Conservation (phyloP, 441 rosid species). For the Erysimum cheiri region DNA sequence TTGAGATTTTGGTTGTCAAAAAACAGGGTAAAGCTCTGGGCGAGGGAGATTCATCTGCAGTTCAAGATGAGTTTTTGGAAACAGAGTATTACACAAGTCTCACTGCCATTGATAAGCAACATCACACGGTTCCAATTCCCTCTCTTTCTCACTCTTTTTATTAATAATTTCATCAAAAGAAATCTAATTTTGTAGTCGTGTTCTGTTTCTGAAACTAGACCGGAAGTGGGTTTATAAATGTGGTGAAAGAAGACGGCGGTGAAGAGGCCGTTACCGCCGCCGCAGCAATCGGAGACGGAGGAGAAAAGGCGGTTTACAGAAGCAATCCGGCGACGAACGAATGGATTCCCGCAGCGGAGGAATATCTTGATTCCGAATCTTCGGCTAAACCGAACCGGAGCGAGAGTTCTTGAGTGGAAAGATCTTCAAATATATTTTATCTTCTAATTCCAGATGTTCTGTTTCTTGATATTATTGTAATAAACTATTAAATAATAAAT, state of each 20-base stretch:
- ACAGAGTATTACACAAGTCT: constrained; percentile 63
- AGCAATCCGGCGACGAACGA: constrained; percentile 80
- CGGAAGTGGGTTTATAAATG: constrained; percentile 71
- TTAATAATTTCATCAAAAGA: background rate
- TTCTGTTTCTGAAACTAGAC: constrained; percentile 50
- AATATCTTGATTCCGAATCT: constrained; percentile 43
- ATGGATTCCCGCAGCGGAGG: constrained; percentile 57
- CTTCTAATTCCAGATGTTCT: constrained; percentile 28
- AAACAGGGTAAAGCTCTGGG: constrained; percentile 45
- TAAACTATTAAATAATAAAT: background rate
- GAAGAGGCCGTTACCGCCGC: constrained; percentile 3
- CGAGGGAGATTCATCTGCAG: constrained; percentile 34
- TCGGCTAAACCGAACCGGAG: constrained; percentile 62
- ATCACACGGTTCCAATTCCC: constrained; percentile 55
- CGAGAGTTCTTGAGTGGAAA: constrained; percentile 52
- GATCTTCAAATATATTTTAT: constrained; percentile 5
- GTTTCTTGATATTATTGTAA: constrained; percentile 26
- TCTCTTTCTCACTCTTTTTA: background rate
- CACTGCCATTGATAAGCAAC: constrained; percentile 67
- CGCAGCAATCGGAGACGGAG: constrained; percentile 29
- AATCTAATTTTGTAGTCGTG: background rate
- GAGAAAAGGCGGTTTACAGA: constrained; percentile 41
- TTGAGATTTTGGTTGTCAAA: background rate
- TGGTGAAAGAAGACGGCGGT: constrained; percentile 46
- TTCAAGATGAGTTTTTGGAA: constrained; percentile 63